Evolutionary conservation across 305 asterid genomes (phyloP), one percentile per base, ranked within the genome.

Genomic region (Fraxinus nigra): DNA sequence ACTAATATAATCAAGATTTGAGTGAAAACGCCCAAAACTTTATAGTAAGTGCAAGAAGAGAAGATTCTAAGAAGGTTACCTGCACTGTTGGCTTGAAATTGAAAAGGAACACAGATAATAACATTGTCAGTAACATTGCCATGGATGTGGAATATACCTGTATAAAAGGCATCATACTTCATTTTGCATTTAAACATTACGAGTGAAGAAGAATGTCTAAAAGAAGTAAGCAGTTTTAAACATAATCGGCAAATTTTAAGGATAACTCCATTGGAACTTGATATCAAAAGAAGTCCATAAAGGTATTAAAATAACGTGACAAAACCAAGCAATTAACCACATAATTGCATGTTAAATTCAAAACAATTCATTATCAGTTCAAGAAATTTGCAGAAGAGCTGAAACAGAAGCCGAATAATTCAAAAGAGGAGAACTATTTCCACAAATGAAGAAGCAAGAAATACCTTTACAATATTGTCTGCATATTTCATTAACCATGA

Each of bases 401-500:
- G 24, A 78, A 61, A 77, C n/a, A 3, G 24, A 7, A 85, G 16
- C 46, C 8, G 59, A 35, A 51, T n/a, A n/a, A 51, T 18, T 51
- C 67, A 56, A 56, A 18, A 56, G 67, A 18, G 67, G 67, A 6
- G 76, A 59, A 79, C 10, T 10, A 1, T 7, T 8, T 0, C 63
- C 26, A 4, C 77, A 38, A 40, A 32, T 10, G 28, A 80, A 48
- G 78, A 78, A 81, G 75, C 26, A 75, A 18, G 20, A 20, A 24
- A 78, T 86, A 96, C 98, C 99, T 94, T 96, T 43, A 96, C 97
- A 81, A 96, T 96, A 85, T 96, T 96, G 93, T 96, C 98, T 0
- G 98, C 98, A 76, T 92, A 94, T 90, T 96, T 96, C 99, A 95
- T 95, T 85, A 95, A 87, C 98, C 97, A 95, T n/a, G 97, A 96